Evolutionary conservation across 805 yeast genomes (phyloP).

Genomic region (Metschnikowia sp.): DNA sequence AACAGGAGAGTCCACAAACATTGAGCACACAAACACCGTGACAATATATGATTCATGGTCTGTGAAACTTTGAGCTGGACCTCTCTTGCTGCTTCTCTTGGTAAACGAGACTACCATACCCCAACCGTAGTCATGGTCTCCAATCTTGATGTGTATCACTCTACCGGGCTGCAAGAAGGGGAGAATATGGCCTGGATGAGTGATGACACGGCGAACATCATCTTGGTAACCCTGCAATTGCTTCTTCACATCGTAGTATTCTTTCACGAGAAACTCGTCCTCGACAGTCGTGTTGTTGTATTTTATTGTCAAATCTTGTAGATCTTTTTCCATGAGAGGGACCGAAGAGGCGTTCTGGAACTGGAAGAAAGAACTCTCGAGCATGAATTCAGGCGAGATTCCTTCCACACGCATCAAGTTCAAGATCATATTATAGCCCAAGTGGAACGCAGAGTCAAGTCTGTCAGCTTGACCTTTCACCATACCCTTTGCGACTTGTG

Average conservation of each 20-base stretch:
- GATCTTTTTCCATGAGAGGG: constrained; percentile 72
- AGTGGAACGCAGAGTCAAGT: constrained; percentile 93
- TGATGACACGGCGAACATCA: constrained; percentile 75
- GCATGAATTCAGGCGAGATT: constrained; percentile 95
- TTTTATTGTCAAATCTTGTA: constrained; percentile 51
- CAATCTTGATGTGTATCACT: constrained; percentile 64
- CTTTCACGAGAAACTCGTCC: constrained; percentile 70
- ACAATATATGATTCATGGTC: constrained; percentile 91
- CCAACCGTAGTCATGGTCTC: constrained; percentile 85
- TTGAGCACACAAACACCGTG: constrained; percentile 73
- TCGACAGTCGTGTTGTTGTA: constrained; percentile 55
- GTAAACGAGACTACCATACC: constrained; percentile 78
- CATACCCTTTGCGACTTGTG: constrained; percentile 98
- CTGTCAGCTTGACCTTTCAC: constrained; percentile 98
- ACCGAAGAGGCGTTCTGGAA: constrained; percentile 91
- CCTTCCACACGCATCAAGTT: constrained; percentile 97
- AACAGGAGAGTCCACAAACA: constrained; percentile 81
- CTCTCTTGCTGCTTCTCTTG: constrained; percentile 65
- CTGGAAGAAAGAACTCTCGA: constrained; percentile 90
- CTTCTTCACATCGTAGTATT: constrained; percentile 75
- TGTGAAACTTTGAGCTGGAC: constrained; percentile 53
- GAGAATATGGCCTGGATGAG: constrained; percentile 86
- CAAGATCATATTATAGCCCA: constrained; percentile 95
- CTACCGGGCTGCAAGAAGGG: constrained; percentile 89
- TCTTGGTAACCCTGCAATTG: constrained; percentile 68